Conservation (phyloP, 768 basidiomycete genomes). For the Tricholoma saponaceum region DNA sequence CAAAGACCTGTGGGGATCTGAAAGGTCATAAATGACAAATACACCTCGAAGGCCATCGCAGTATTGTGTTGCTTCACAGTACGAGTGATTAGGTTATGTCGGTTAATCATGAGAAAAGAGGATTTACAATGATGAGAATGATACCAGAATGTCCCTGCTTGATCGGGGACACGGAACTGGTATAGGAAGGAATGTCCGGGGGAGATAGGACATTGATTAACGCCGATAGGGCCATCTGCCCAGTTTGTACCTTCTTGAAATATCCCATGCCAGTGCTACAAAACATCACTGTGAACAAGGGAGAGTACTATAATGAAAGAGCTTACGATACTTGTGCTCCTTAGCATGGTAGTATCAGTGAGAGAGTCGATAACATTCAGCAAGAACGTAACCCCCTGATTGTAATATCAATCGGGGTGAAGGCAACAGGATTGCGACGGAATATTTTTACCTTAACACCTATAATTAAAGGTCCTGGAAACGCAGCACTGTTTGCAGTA, state of each 20-base stretch:
- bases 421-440: not conserved
- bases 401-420: not conserved
- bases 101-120: not conserved
- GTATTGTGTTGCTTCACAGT: not conserved
- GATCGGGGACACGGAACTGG: not conserved
- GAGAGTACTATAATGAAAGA: not conserved
- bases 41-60: slow-evolving; percentile 3
- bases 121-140: slow-evolving; percentile 1
- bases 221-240: slow-evolving; percentile 2
- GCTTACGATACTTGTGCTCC: slow-evolving; percentile 1
- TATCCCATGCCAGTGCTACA: slow-evolving; percentile 2
- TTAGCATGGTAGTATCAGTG: slow-evolving; percentile 1
- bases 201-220: not conserved
- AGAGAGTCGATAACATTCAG: slow-evolving; percentile 2
- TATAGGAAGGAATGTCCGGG: slow-evolving; percentile 1
- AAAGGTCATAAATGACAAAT: slow-evolving; percentile 1
- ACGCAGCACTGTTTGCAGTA: slow-evolving; percentile 10
- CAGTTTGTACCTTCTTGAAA: slow-evolving; percentile 1
- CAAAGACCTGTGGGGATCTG: not conserved
- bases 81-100: not conserved
- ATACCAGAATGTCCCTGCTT: slow-evolving; percentile 6
- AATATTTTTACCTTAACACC: slow-evolving; percentile 21
- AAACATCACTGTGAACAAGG: too few relatives aligned
- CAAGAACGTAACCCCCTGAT: not conserved
- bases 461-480: slow-evolving; percentile 28